Conservation (phyloP, 495 filamentous ascomycete species). For the Talaromyces trachyspermus region DNA sequence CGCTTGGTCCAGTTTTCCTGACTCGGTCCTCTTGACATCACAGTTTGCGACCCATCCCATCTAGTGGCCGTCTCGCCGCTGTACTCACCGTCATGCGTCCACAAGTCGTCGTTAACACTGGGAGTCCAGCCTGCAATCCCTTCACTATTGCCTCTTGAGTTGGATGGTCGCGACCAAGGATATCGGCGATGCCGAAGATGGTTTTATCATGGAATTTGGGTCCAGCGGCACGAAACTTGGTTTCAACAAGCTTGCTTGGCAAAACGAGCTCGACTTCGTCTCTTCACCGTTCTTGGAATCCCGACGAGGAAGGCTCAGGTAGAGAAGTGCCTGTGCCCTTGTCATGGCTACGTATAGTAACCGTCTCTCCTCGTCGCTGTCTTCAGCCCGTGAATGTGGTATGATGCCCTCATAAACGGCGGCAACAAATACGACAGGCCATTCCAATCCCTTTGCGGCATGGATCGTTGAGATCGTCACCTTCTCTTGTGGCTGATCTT, state of each 20-base stretch:
- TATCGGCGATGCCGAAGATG: slow-evolving; percentile 55
- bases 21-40: slow-evolving; percentile 11
- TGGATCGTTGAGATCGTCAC: slow-evolving; percentile 96
- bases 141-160: slow-evolving; percentile 39
- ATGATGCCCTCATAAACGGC: slow-evolving; percentile 87
- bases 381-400: slow-evolving; percentile 88
- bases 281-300: slow-evolving; percentile 54
- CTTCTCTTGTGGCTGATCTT: slow-evolving; percentile 41
- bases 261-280: slow-evolving; percentile 60
- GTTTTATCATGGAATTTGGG: slow-evolving; percentile 47
- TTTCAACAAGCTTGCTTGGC: slow-evolving; percentile 34
- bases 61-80: slow-evolving; percentile 27
- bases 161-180: slow-evolving; percentile 52
- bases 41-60: slow-evolving; percentile 25
- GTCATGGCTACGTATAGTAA: slow-evolving; percentile 98
- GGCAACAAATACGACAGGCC: slow-evolving; percentile 95
- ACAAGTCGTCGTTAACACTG: slow-evolving; percentile 54
- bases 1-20: slow-evolving; percentile 22
- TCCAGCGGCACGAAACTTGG: slow-evolving; percentile 48
- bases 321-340: slow-evolving; percentile 81
- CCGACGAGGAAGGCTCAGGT: slow-evolving; percentile 72
- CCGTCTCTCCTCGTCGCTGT: slow-evolving; percentile 81
- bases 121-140: slow-evolving; percentile 32
- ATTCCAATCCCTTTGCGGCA: slow-evolving; percentile 93
- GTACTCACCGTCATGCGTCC: slow-evolving; percentile 53